Conservation (phyloP, 2,329 filamentous ascomycete species). For the Aspergillus oerlinghausenensis region DNA sequence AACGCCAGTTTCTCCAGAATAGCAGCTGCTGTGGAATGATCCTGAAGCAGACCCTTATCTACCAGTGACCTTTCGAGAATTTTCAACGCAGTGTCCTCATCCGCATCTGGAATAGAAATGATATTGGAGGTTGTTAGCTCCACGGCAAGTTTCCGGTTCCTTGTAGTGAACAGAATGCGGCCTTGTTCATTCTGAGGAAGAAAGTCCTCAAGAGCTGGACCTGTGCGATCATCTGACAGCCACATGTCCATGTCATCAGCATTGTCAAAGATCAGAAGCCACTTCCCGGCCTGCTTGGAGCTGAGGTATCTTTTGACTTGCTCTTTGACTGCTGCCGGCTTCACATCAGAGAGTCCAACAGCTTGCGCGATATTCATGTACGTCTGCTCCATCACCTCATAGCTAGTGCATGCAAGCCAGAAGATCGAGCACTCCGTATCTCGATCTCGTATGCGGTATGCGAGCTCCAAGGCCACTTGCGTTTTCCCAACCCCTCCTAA, state of each 20-base stretch:
- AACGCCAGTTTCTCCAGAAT: constrained; percentile 17
- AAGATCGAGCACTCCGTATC: constrained; percentile 18
- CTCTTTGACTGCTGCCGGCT: constrained; percentile 4
- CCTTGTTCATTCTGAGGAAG: constrained; percentile 18
- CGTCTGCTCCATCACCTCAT: constrained; percentile 11
- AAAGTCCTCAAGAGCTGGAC: constrained; percentile 4
- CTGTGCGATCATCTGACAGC: neutral
- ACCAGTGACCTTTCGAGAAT: constrained; percentile 3
- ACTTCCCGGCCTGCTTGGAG: constrained; percentile 7
- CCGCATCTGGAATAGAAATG: constrained; percentile 12
- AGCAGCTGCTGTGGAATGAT: neutral
- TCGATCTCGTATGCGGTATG: constrained; percentile 14
- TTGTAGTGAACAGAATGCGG: constrained; percentile 25
- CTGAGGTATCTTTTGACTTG: constrained; percentile 10
- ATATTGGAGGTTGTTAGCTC: constrained; percentile 15
- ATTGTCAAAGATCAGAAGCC: constrained; percentile 24
- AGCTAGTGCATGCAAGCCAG: constrained; percentile 24
- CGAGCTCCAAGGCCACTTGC: constrained; percentile 23
- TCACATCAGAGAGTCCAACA: constrained; percentile 3
- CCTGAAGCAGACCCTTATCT: constrained; percentile 7
- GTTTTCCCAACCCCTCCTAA: constrained; percentile 19
- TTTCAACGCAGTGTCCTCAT: constrained; percentile 4
- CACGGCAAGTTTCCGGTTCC: constrained; percentile 14
- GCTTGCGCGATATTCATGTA: constrained; percentile 7
- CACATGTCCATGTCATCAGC: constrained; percentile 19